Percentiles rank a stretch among this genome's conserved stretches.
Conservation (phyloP, 139 green algal species). For the Protoeuglena noctilucae region DNA sequence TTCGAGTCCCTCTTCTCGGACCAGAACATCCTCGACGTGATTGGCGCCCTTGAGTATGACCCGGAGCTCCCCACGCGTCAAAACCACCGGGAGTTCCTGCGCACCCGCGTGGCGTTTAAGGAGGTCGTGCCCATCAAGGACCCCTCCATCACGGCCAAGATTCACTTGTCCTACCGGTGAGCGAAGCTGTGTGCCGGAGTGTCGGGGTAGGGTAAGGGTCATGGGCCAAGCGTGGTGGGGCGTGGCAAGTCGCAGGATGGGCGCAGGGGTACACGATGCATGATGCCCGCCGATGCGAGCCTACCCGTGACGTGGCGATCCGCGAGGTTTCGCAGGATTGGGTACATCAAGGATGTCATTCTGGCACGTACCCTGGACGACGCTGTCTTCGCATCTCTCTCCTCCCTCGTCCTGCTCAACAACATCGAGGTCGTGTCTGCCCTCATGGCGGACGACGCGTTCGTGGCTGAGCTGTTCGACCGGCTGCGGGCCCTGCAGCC, state of each 20-base stretch:
- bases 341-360: slow-evolving; percentile 89
- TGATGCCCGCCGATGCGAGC: too few species aligned
- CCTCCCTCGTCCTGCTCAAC: slow-evolving; percentile 72
- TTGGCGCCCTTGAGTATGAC: slow-evolving; percentile 89
- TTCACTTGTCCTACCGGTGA: slow-evolving; percentile 92
- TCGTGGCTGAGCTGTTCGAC: slow-evolving; percentile 72
- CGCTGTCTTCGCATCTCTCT: slow-evolving; percentile 73
- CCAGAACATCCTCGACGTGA: slow-evolving; percentile 68
- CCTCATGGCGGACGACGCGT: slow-evolving; percentile 42
- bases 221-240: too few species aligned
- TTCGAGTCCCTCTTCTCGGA: slow-evolving; percentile 72
- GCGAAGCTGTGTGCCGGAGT: too few species aligned
- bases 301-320: too few species aligned
- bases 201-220: too few species aligned
- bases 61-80: slow-evolving; percentile 42
- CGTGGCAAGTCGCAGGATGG: too few species aligned
- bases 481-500: slow-evolving; percentile 22
- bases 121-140: slow-evolving; percentile 75
- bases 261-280: too few species aligned
- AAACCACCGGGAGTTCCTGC: slow-evolving; percentile 64
- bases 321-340: too few species aligned
- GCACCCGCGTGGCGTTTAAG: slow-evolving; percentile 48
- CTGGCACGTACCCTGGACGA: slow-evolving; percentile 84
- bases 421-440: slow-evolving; percentile 74
- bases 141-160: slow-evolving; percentile 54